A percentile compares a stretch with the other conserved stretches of the same genome.
phyloP scores from a whole-genome alignment of 2,329 filamentous ascomycete species.

The Neoascochyta sp. region DNA sequence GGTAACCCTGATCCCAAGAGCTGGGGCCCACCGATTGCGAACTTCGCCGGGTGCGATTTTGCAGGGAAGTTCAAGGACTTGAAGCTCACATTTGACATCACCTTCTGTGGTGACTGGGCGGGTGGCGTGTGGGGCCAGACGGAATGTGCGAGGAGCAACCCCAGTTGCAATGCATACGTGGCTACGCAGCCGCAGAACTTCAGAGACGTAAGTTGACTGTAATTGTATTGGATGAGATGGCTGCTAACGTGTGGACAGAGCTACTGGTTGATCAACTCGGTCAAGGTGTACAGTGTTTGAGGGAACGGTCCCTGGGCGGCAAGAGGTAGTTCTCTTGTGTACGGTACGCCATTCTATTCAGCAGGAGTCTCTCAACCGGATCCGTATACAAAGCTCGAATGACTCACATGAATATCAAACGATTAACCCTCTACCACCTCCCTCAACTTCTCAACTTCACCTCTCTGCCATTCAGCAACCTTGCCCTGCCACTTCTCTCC shows the following conservation, averaged over 20 bases:
- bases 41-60: slow-evolving; percentile 38
- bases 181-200: slow-evolving; percentile 38
- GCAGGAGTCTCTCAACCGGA: too few species aligned
- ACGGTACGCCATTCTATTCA: too few species aligned
- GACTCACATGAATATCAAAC: slow-evolving; percentile 3
- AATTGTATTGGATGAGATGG: accelerated
- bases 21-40: slow-evolving; percentile 44
- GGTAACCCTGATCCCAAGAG: slow-evolving; percentile 40
- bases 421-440: slow-evolving; percentile 14
- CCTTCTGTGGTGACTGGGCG: slow-evolving; percentile 57
- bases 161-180: slow-evolving; percentile 39
- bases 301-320: too few species aligned
- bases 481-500: slow-evolving; percentile 37
- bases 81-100: slow-evolving; percentile 48
- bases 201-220: slow-evolving; percentile 23
- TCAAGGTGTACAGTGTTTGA: slow-evolving; percentile 39
- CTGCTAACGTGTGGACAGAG: slow-evolving; percentile 17
- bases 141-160: slow-evolving; percentile 27
- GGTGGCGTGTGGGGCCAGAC: slow-evolving; percentile 43
- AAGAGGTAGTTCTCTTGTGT: too few species aligned
- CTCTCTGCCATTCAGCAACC: slow-evolving; percentile 31
- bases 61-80: slow-evolving; percentile 35
- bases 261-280: slow-evolving; percentile 40
- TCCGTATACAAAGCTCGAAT: slow-evolving; percentile 1
- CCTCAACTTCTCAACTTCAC: slow-evolving; percentile 28